Base-by-base conservation (phyloP, 2,329 filamentous ascomycete genomes). In the Dryadomyces quercivorus region DNA sequence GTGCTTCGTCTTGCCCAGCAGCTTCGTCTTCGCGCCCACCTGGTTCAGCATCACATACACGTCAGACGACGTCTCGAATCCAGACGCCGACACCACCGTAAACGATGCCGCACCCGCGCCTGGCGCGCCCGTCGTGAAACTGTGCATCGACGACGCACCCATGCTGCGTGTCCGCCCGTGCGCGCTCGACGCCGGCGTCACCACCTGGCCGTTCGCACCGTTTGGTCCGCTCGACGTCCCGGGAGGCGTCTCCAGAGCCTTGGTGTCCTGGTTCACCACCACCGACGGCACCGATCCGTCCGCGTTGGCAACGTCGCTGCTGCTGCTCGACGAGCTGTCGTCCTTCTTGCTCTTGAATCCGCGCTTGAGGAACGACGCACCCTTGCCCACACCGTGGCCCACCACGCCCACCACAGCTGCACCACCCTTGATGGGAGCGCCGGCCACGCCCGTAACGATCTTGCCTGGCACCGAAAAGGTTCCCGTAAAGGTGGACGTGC, bases 381-480 rank as follows among this genome's bases (percentile, higher is more conserved):
- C 92, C 67, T 88, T 94, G 59, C 88, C 84, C 38, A 97, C 89
- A 42, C 86, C 85, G 56, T 88, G 86, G 21, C 85, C 85, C 2
- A 88, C 81, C 20, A 72, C 77, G 2, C 80, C 82, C 15, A 79
- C 85, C 42, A 89, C 91, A 42, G 86, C 85, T 55, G 83, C 86
- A 34, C 88, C 88, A 40, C 90, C 91, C 72, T 97, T 97, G 69
- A 98, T 85, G n/a, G 93, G 94, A 18, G 85, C 93, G 42, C 92
- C 92, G 31, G 81, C 83, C 52, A 86, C 82, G 59, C 82, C 82
- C 13, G 83, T 86, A 56, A 97, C 87, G 57, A 98, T 90, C 70
- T 91, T 91, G 50, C 88, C 88, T 31, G 93, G 89, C 1, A 84
- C 77, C 5, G 84, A 85, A 66, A 97, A 96, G 1, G 90, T 95